phyloP scores from a whole-genome alignment of 306 rosid genomes.

The barrel medic (Medicago truncatula) region DNA sequence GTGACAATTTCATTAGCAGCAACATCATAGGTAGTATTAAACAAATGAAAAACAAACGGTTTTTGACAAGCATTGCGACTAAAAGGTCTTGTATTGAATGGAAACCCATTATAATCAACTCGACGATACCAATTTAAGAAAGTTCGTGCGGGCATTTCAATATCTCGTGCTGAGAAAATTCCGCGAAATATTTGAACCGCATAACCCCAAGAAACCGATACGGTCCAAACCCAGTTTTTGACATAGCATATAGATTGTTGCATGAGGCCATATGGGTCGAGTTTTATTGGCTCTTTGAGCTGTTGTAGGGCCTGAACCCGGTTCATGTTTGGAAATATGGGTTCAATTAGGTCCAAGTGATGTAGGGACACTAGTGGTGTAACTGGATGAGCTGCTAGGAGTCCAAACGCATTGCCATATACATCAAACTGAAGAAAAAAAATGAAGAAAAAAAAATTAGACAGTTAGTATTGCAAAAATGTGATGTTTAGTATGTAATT shows the following conservation, averaged over 20 bases:
- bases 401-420: slow-evolving; percentile 64
- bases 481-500: too few species aligned
- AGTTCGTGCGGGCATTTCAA: slow-evolving; percentile 65
- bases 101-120: slow-evolving; percentile 42
- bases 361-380: slow-evolving; percentile 69
- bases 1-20: slow-evolving; percentile 31
- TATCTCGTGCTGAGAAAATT: slow-evolving; percentile 51
- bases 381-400: slow-evolving; percentile 69
- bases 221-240: slow-evolving; percentile 56
- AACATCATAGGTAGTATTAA: not conserved
- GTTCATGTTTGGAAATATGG: slow-evolving; percentile 60
- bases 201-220: slow-evolving; percentile 72
- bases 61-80: slow-evolving; percentile 49
- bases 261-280: slow-evolving; percentile 58
- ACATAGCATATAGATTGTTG: slow-evolving; percentile 85
- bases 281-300: slow-evolving; percentile 37
- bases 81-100: slow-evolving; percentile 61
- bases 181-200: slow-evolving; percentile 67
- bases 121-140: slow-evolving; percentile 62
- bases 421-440: slow-evolving; percentile 57
- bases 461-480: too few species aligned
- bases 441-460: too few species aligned
- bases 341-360: slow-evolving; percentile 69
- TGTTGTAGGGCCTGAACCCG: slow-evolving; percentile 48
- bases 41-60: slow-evolving; percentile 59